Base-by-base conservation (phyloP, 805 yeast genomes). In the Wickerhamomyces strasburgensis region DNA sequence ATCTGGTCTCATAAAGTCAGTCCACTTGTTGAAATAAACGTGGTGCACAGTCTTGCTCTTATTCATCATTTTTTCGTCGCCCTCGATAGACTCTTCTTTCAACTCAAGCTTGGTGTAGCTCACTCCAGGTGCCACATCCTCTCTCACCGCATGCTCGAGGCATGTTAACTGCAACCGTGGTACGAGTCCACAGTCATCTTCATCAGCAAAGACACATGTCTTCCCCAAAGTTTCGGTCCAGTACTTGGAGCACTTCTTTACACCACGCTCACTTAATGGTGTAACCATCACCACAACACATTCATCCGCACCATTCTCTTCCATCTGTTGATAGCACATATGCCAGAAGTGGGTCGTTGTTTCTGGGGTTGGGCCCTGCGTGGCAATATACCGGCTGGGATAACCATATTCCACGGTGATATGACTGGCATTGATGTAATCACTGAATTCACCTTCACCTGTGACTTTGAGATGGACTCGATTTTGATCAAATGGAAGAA, bases 331-430 rank as follows among this genome's bases (percentile, higher is more conserved):
- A 34, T 75, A 68, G 10, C 85, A 72, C 75, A 88, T 83, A 44
- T 80, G 85, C 96, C 97, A 93, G 54, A 93, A 90, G 56, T 93
- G 95, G 3, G 76, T 76, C 44, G 75, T 70, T 0, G 98, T 89
- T 24, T 65, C 62, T 11, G 57, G 61, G n/a, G 82, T 64, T 1
- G 98, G 98, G 2, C 90, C 94, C 51, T 84, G 94, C 2, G 83
- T 67, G 0, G 87, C 84, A 23, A 84, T 79, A 53, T 79, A 83
- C 18, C 56, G 47, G 29, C 66, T n/a, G 24, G 27, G 10, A 16
- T 29, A 10, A 19, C 30, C 35, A n/a, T 19, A 19, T 14, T 38
- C 35, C n/a, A 47, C 18, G 1, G 31, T 11, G 11, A 51, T 32
- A 5, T 33, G 29, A 5, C 52, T 48, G 5, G 56, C 56, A 31